Conservation (phyloP, 2,329 filamentous ascomycete genomes). For the Curvularia verruculosa region DNA sequence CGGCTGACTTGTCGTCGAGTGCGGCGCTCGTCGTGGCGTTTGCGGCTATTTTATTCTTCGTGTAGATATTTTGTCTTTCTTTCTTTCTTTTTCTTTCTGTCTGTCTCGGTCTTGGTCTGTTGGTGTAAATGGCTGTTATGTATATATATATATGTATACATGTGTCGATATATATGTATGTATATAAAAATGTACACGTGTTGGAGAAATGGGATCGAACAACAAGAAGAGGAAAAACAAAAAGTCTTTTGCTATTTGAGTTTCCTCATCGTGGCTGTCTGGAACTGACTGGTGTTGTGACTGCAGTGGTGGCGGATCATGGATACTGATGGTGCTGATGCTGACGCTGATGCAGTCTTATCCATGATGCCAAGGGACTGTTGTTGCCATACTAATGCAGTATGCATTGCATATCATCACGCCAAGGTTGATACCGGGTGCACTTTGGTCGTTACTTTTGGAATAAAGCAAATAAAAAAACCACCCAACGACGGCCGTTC, state of each 20-base stretch:
- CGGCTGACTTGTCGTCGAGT: neutral
- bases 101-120: no score
- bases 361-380: neutral
- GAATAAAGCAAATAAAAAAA: neutral
- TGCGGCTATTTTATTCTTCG: conserved; percentile 3
- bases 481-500: no score
- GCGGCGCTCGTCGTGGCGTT: neutral
- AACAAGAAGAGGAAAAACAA: no score
- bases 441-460: neutral
- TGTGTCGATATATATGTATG: neutral
- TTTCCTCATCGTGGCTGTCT: neutral
- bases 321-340: neutral
- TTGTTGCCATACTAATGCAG: neutral
- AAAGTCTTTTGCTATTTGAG: neutral
- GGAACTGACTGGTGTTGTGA: neutral
- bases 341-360: neutral
- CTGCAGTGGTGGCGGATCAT: neutral
- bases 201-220: no score
- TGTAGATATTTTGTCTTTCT: conserved; percentile 5
- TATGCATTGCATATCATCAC: neutral
- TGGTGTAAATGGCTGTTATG: no score
- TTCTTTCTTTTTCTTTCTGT: neutral
- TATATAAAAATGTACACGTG: no score
- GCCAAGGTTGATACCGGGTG: neutral
- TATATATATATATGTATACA: neutral